Evolutionary conservation across 2,329 filamentous ascomycete genomes (phyloP), one percentile per base, ranked within the genome.

Genomic region (Gaeumannomyces sp.): DNA sequence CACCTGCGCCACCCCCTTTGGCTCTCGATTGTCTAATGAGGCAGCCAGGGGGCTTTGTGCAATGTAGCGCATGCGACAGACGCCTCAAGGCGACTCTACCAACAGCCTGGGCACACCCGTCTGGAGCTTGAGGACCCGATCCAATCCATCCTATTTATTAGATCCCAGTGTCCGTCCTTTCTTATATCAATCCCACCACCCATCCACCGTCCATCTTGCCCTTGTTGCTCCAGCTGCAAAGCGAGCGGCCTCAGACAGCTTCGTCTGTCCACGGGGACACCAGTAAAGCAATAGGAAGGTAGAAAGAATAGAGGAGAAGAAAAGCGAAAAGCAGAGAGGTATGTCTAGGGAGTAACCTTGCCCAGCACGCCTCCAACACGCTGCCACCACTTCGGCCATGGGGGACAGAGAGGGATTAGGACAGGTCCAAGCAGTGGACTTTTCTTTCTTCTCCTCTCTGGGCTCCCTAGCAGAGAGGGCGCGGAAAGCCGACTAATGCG

Each of bases 21-120:
- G 50, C 61, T 45, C 61, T 62, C 27, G 45, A 57, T 57, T 57
- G 45, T 53, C n/a, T 53, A 53, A 53, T 53, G 45, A 53, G n/a
- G 22, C 11, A 53, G 45, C 45, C 8, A 53, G 45, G 45, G n/a
- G n/a, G n/a, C 4, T 53, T n/a, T 53, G 45, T 53, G 45, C 22
- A 8, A 53, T 22, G 45, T 53, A 53, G 22, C 45, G 45, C 45
- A 53, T 10, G 45, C n/a, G 25, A 53, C 22, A 53, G n/a, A n/a
- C 45, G 22, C 45, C 10, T n/a, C 45, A 45, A 45, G 38, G 38
- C 38, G 22, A 53, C 7, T 53, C 11, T 53, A 25, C n/a, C 45
- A 22, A 11, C 45, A n/a, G 19, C 22, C 45, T 53, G 45, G 38
- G 45, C 45, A 53, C n/a, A 11, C 45, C 19, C 19, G 45, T 53